A percentile compares a stretch with the other conserved stretches of the same genome.
Conservation (phyloP, 306 rosid genomes). For the Trifolium dubium region DNA sequence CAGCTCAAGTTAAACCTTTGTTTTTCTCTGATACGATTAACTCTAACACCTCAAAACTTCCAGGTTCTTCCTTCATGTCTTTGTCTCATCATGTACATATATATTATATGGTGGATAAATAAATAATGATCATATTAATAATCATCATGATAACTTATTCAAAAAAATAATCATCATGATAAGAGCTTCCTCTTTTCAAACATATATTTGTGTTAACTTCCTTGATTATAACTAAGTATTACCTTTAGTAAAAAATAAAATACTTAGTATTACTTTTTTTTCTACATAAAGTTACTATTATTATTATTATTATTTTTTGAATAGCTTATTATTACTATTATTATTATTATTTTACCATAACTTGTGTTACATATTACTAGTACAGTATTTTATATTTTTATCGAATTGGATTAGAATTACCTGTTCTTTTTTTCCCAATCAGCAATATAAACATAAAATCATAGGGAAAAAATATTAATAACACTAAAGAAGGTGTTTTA, state of each 20-base stretch:
- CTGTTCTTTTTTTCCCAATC: not conserved
- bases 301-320: no score
- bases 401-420: not conserved
- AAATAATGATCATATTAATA: not conserved
- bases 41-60: constrained; percentile 59
- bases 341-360: not conserved
- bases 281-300: no score
- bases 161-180: not conserved
- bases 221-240: not conserved
- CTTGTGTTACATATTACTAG: not conserved
- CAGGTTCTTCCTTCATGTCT: constrained; percentile 53
- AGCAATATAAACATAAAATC: not conserved
- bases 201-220: not conserved
- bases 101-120: not conserved
- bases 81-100: not conserved
- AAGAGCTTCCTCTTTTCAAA: constrained; percentile 21
- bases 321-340: no score
- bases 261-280: no score
- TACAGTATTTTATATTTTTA: not conserved
- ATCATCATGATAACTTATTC: not conserved
- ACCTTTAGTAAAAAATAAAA: no score
- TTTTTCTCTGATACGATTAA: constrained; percentile 65
- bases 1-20: constrained; percentile 70
- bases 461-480: not conserved
- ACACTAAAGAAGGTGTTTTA: not conserved